Evolutionary conservation across 1,284 basidiomycete genomes (phyloP), one percentile per base, ranked within the genome.

Genomic region (Gomphus sp.): DNA sequence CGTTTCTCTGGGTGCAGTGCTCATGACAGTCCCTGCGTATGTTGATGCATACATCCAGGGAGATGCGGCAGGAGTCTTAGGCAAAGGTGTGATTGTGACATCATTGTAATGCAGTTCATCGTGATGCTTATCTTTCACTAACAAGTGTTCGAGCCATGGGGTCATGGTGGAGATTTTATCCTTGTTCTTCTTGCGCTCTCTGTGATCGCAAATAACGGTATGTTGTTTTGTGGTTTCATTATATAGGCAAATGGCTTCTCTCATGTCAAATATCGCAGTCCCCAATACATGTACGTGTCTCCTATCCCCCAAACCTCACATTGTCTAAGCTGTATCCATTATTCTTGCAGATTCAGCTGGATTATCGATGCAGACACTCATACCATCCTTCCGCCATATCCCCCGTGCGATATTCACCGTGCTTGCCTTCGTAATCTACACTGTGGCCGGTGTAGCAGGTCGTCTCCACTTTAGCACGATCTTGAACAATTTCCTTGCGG

Each of bases 381-480:
- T 78, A 37, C 80, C 80, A 1, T 72, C 76, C 0, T 78, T 84
- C 64, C 75, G 79, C 31, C 70, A 76, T 55, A 67, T 87, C 9
- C 85, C 85, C 0, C 76, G 84, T 41, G 80, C 84, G 62, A 63
- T 84, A 62, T 85, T 81, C 77, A 80, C 81, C 3, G 63, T 84
- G 50, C 60, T 84, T 31, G 74, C 77, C 14, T 80, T 80, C 63
- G 67, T 76, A n/a, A 70, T 76, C 51, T 81, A 83, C 68, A 81
- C 84, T 33, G 73, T 83, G 39, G 78, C 83, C 0, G 81, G 82
- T 16, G 78, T 87, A 52, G 81, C 77, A 3, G 85, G 85, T 1
- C 77, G 82, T 49, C 76, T 80, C 59, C 79, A 82, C 65, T 85
- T 87, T 67, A 77, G 77, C 43, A 72, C 72, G 48, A 81, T 85